phyloP scores from a whole-genome alignment of 1,139 yeast species.

The Hyphopichia buzzinii region DNA sequence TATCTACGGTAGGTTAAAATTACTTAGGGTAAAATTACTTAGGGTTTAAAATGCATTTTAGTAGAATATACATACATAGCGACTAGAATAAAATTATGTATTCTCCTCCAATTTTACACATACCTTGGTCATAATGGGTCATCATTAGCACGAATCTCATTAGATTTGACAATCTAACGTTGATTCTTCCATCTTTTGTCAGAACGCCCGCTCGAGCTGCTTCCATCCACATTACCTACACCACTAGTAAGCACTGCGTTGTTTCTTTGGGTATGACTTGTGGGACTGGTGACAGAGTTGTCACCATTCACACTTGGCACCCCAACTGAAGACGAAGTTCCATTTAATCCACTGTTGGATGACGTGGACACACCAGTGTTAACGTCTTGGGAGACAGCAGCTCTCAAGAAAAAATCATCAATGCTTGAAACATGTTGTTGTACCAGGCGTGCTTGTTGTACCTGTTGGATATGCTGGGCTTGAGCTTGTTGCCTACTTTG shows the following conservation, averaged over 20 bases:
- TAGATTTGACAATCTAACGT: not conserved
- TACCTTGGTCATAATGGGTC: too few species aligned
- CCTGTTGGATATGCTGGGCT: constrained; percentile 14
- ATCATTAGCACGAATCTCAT: not conserved
- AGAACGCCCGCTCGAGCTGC: not conserved
- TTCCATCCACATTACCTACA: not conserved
- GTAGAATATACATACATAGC: too few species aligned
- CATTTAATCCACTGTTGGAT: constrained; percentile 2
- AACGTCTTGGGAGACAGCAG: constrained; percentile 9
- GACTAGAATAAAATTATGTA: too few species aligned
- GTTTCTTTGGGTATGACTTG: constrained; percentile 1
- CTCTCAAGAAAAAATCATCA: constrained; percentile 35
- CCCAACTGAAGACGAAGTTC: not conserved
- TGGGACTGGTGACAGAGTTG: not conserved
- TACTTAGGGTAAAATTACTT: too few species aligned
- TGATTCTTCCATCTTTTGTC: not conserved
- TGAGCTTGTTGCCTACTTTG: constrained; percentile 8
- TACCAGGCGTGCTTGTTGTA: constrained; percentile 7
- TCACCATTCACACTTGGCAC: not conserved
- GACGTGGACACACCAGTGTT: constrained; percentile 1
- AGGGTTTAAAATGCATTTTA: too few species aligned
- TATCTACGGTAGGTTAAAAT: too few species aligned
- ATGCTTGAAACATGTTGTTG: constrained; percentile 23
- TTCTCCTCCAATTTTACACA: too few species aligned
- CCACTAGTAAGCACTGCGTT: constrained; percentile 2